Percentiles rank a stretch among this genome's conserved stretches.
phyloP scores from a whole-genome alignment of 495 filamentous ascomycete species.

The Penicillium ucsense region DNA sequence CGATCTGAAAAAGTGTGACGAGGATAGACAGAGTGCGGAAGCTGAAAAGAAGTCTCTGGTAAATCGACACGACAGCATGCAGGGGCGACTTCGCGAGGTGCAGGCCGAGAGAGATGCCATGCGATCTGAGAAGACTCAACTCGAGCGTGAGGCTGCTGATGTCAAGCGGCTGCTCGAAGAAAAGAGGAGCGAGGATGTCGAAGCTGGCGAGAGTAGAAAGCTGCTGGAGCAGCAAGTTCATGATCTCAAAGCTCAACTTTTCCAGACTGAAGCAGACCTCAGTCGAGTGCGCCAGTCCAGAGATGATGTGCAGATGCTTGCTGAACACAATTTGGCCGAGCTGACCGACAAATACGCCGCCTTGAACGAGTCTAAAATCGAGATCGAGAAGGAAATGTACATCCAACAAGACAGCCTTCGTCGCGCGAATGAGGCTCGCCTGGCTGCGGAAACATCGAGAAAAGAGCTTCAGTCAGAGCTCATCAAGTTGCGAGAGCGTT shows the following conservation, averaged over 20 bases:
- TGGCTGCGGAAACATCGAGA: slow-evolving; percentile 71
- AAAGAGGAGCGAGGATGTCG: slow-evolving; percentile 78
- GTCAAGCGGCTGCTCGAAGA: slow-evolving; percentile 79
- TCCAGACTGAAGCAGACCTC: slow-evolving; percentile 76
- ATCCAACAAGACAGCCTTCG: slow-evolving; percentile 92
- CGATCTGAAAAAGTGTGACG: slow-evolving; percentile 69
- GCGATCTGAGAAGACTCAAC: slow-evolving; percentile 68
- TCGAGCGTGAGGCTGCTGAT: slow-evolving; percentile 83
- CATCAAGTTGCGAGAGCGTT: slow-evolving; percentile 69
- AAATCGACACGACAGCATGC: slow-evolving; percentile 70
- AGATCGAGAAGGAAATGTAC: slow-evolving; percentile 96
- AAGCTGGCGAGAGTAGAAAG: slow-evolving; percentile 74
- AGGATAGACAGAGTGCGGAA: slow-evolving; percentile 67
- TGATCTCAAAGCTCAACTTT: slow-evolving; percentile 77
- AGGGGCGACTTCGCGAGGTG: slow-evolving; percentile 67
- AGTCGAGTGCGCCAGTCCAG: slow-evolving; percentile 91
- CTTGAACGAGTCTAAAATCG: slow-evolving; percentile 94
- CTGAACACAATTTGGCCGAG: slow-evolving; percentile 75
- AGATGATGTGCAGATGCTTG: slow-evolving; percentile 86
- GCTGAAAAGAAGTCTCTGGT: slow-evolving; percentile 59
- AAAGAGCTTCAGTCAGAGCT: slow-evolving; percentile 84
- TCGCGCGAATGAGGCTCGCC: slow-evolving; percentile 71
- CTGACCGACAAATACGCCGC: slow-evolving; percentile 76
- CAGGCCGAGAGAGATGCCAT: slow-evolving; percentile 83
- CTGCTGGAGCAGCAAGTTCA: slow-evolving; percentile 80